These are phyloP conservation scores for Bauhinia variegata DNA, from an alignment of 306 rosid genomes.

Conservation along the genomic window DNA sequence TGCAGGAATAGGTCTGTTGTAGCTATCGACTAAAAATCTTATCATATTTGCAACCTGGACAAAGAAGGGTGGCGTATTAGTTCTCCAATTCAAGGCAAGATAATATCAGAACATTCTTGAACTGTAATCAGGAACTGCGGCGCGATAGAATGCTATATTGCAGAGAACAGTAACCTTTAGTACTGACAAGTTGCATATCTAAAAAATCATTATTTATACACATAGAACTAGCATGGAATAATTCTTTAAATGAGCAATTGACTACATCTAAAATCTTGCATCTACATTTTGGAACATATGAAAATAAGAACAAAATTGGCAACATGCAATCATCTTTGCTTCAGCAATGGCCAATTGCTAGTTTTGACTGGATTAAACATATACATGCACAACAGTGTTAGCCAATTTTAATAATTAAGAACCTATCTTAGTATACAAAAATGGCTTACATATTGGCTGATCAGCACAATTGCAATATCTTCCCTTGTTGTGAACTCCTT, in stretches of 20 bases:
- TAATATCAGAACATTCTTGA: too few relatives aligned
- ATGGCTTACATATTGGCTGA: constrained; percentile 79
- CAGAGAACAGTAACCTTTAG: background rate
- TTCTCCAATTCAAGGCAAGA: too few relatives aligned
- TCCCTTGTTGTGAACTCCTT: constrained; percentile 77
- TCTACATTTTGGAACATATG: too few relatives aligned
- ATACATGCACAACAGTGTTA: background rate
- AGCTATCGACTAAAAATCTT: constrained; percentile 76
- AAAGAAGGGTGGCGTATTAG: background rate
- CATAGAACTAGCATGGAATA: too few relatives aligned
- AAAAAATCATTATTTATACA: too few relatives aligned
- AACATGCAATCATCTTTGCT: constrained; percentile 4
- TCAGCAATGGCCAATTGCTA: background rate
- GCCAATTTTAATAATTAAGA: background rate
- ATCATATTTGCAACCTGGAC: constrained; percentile 82
- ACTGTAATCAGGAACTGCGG: too few relatives aligned
- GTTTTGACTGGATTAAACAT: background rate
- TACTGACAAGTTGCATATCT: too few relatives aligned
- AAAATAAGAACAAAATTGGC: too few relatives aligned
- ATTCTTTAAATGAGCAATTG: too few relatives aligned
- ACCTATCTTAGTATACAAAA: constrained; percentile 1
- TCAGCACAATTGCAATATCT: constrained; percentile 67
- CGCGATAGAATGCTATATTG: constrained; percentile 4
- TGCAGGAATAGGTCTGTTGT: constrained; percentile 75
- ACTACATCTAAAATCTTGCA: too few relatives aligned